phyloP scores from a whole-genome alignment of 352 stramenopile species.

The Phytophthora fragariaefolia region DNA sequence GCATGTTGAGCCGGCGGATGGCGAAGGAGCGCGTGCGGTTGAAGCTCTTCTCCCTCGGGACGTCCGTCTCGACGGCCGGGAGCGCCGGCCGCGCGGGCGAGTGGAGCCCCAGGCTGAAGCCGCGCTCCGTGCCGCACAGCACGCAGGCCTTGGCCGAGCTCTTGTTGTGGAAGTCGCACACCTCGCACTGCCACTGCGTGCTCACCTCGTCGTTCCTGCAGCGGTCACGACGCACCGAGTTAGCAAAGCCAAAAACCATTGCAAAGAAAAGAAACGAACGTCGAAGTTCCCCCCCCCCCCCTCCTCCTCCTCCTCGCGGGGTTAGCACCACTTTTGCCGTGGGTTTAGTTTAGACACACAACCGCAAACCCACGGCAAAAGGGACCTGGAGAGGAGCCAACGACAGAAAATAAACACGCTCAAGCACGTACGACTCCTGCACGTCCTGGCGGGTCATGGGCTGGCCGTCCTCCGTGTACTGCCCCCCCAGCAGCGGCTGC shows the following conservation, averaged over 20 bases:
- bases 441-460: slow-evolving; percentile 89
- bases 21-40: slow-evolving; percentile 89
- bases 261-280: too few relatives aligned
- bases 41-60: slow-evolving; percentile 67
- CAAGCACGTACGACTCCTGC: slow-evolving; percentile 55
- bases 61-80: slow-evolving; percentile 49
- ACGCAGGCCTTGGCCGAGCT: slow-evolving; percentile 75
- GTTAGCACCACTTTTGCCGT: background rate
- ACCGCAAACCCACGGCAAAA: too few relatives aligned
- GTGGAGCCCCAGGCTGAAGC: slow-evolving; percentile 74
- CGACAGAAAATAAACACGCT: too few relatives aligned
- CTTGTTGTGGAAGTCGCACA: slow-evolving; percentile 92
- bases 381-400: too few relatives aligned
- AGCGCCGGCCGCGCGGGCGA: slow-evolving; percentile 48
- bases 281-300: too few relatives aligned
- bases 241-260: background rate
- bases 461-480: slow-evolving; percentile 89
- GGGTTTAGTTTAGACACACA: too few relatives aligned
- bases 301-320: background rate
- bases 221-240: background rate
- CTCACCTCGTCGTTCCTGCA: slow-evolving; percentile 70
- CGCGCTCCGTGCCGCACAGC: slow-evolving; percentile 82
- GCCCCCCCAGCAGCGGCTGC: slow-evolving; percentile 80
- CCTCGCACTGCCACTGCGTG: slow-evolving; percentile 87
- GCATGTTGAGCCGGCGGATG: slow-evolving; percentile 89